Percentiles rank a stretch among this genome's conserved stretches.
phyloP scores from a whole-genome alignment of 2,329 filamentous ascomycete species.

The Didymella sp. region DNA sequence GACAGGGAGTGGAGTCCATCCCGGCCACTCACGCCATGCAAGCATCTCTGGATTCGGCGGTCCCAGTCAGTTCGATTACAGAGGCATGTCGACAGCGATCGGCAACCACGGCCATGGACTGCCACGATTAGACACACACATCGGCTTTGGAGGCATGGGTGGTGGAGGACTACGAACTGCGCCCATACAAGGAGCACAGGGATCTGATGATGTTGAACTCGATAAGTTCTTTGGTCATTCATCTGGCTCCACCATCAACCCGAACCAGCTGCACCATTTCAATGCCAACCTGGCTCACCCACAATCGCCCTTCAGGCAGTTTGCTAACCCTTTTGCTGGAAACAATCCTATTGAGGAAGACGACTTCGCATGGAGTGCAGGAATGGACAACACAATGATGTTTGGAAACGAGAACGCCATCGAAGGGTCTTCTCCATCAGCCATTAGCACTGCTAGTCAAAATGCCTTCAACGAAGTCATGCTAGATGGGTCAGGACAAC shows the following conservation, averaged over 20 bases:
- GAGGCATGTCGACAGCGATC: constrained; percentile 73
- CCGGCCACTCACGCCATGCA: constrained; percentile 71
- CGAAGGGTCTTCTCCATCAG: constrained; percentile 93
- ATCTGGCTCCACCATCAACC: constrained; percentile 65
- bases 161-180: constrained; percentile 78
- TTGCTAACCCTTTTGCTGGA: constrained; percentile 61
- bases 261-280: constrained; percentile 82
- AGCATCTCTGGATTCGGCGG: constrained; percentile 72
- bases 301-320: constrained; percentile 56
- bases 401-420: constrained; percentile 77
- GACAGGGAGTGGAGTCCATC: constrained; percentile 58
- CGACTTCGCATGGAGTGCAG: constrained; percentile 85
- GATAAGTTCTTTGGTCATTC: constrained; percentile 71
- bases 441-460: constrained; percentile 93
- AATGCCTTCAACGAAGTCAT: constrained; percentile 90
- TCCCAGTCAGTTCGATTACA: constrained; percentile 67
- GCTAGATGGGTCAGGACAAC: constrained; percentile 71
- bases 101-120: constrained; percentile 75
- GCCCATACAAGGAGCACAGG: constrained; percentile 63
- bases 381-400: constrained; percentile 73
- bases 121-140: constrained; percentile 82
- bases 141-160: constrained; percentile 71
- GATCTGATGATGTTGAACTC: constrained; percentile 69
- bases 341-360: constrained; percentile 71
- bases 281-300: constrained; percentile 72